Conservation (phyloP, 768 basidiomycete genomes). For the Tephrocybe rancida region DNA sequence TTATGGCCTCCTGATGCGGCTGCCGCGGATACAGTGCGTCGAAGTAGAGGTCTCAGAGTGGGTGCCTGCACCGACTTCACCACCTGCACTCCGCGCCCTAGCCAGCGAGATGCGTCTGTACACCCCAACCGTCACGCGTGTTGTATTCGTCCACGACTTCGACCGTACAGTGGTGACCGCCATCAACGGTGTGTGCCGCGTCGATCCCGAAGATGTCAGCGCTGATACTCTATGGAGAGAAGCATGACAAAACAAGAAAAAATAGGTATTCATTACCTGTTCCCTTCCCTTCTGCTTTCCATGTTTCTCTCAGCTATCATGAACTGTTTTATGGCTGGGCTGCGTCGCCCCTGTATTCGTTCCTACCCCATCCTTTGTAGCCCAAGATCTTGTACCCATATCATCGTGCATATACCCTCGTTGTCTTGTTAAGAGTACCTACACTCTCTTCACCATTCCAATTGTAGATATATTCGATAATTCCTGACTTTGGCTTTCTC, state of each 20-base stretch:
- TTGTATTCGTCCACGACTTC: constrained; percentile 67
- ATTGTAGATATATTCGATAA: not conserved
- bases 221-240: constrained; percentile 37
- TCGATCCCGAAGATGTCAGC: constrained; percentile 31
- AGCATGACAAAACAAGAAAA: constrained; percentile 15
- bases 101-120: constrained; percentile 64
- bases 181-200: constrained; percentile 34
- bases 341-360: not conserved
- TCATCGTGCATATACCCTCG: not conserved
- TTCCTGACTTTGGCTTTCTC: not conserved
- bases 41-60: constrained; percentile 70
- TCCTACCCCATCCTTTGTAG: constrained; percentile 7
- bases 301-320: not conserved
- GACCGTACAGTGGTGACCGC: constrained; percentile 53
- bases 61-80: constrained; percentile 56
- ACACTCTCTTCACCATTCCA: not conserved
- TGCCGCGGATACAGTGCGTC: constrained; percentile 51
- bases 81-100: constrained; percentile 57
- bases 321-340: not conserved
- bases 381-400: constrained; percentile 3
- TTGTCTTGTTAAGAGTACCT: not conserved
- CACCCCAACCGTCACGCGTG: constrained; percentile 47
- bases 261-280: not conserved
- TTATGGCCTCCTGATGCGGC: constrained; percentile 59
- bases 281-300: not conserved